Evolutionary conservation across 2,329 filamentous ascomycete species (phyloP), one percentile per base, ranked within the genome.

Genomic region (Dothistroma septosporum): DNA sequence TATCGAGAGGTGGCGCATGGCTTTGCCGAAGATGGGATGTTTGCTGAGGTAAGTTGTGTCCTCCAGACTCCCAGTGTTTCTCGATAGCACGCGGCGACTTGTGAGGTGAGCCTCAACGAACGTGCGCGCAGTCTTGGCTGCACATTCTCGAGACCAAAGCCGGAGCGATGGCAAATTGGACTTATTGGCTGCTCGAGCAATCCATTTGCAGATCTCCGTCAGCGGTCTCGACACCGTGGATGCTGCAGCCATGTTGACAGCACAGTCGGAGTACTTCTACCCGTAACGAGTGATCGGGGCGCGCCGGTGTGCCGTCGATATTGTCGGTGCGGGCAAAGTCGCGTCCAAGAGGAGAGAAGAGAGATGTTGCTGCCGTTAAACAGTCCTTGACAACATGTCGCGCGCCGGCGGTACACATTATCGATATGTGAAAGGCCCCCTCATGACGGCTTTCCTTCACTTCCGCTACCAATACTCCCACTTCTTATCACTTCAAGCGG

Each of bases 401-500:
- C 41, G 41, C 41, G n/a, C 41, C 19, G 19, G 41, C 14, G 41
- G 8, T 44, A 44, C 41, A 16, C 41, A 19, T 6, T 5, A 5
- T 14, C 41, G 19, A 16, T 44, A 16, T 16, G 14, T 7, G 41
- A 16, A 44, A 44, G 41, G 41, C 41, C 19, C 41, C 16, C 41
- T 44, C 41, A 44, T 9, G 41, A 44, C 14, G 41, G 41, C 41
- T 44, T n/a, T 1, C 14, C 41, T n/a, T 44, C 14, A 19, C 41
- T 37, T 37, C 10, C 33, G 14, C 33, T 11, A 37, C 33, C 14
- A 19, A 44, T 44, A 19, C 14, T 44, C 4, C 14, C 41, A 19
- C 41, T 44, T 22, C 55, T 47, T 7, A 61, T 53, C 4, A 68
- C 49, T 11, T 61, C 55, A 37, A 66, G 52, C 21, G 68, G 68